A percentile compares a stretch with the other conserved stretches of the same genome.
Evolutionary conservation across 257 asterid genomes (phyloP).

Genomic region (Fraxinus anomala): DNA sequence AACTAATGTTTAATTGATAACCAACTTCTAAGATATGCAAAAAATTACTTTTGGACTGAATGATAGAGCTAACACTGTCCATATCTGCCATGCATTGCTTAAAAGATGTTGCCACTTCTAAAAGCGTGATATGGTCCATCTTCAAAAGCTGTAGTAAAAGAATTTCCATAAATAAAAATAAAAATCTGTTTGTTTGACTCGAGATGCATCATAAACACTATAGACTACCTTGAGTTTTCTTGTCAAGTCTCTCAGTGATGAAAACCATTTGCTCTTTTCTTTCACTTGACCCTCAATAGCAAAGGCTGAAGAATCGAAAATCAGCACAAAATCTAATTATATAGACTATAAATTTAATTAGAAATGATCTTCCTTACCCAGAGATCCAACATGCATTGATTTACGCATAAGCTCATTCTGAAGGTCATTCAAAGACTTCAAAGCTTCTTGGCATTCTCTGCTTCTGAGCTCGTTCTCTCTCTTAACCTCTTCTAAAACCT

Average conservation of each 20-base stretch:
- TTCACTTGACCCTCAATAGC: conserved; percentile 99
- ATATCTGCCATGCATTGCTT: conserved; percentile 62
- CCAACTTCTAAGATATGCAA: conserved; percentile 14
- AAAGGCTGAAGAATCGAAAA: conserved; percentile 58
- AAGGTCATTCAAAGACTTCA: conserved; percentile 75
- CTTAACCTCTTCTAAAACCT: conserved; percentile 58
- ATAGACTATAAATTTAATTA: not conserved
- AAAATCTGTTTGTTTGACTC: conserved; percentile 14
- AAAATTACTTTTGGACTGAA: conserved; percentile 62
- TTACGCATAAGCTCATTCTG: conserved; percentile 96
- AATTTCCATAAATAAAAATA: conserved; percentile 19
- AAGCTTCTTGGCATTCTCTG: conserved; percentile 84
- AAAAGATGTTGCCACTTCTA: conserved; percentile 67
- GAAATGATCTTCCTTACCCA: conserved; percentile 53
- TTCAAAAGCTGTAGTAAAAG: conserved; percentile 64
- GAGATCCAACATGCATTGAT: conserved; percentile 98
- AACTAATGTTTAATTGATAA: conserved; percentile 1
- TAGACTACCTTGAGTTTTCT: conserved; percentile 75
- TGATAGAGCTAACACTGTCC: conserved; percentile 49
- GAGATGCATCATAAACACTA: not conserved
- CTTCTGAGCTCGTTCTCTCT: conserved; percentile 58
- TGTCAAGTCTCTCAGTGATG: conserved; percentile 71
- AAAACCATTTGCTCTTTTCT: conserved; percentile 90
- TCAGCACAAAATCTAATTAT: conserved; percentile 1
- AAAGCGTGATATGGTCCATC: conserved; percentile 73